These are phyloP conservation scores for Polyporus arcularius DNA, from an alignment of 768 basidiomycete species.

Conservation along the genomic window DNA sequence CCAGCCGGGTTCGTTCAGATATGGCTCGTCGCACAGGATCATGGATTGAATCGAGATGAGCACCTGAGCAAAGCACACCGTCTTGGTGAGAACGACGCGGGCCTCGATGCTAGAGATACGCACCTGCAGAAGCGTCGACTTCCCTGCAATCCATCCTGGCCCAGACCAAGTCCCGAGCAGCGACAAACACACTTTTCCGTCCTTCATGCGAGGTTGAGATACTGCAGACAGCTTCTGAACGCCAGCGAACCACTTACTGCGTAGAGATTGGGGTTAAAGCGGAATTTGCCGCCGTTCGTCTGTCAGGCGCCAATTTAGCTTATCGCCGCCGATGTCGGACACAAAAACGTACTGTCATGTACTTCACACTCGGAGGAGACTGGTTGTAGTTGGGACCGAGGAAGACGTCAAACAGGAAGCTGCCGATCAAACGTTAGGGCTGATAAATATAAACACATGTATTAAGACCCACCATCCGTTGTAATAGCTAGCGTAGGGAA, in stretches of 20 bases:
- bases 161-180: conserved; percentile 91
- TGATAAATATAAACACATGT: background rate
- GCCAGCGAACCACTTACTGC: conserved; percentile 51
- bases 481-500: conserved; percentile 57
- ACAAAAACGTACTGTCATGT: conserved; percentile 56
- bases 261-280: conserved; percentile 95
- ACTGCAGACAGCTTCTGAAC: background rate
- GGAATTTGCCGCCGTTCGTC: conserved; percentile 86
- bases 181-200: conserved; percentile 93
- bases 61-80: conserved; percentile 41
- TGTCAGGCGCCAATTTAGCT: conserved; percentile 27
- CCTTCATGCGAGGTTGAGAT: conserved; percentile 41
- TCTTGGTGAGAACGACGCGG: background rate
- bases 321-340: background rate
- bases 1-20: conserved; percentile 92
- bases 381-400: conserved; percentile 88
- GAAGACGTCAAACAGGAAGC: conserved; percentile 90
- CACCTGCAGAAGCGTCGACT: conserved; percentile 86
- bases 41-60: conserved; percentile 95
- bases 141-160: conserved; percentile 91
- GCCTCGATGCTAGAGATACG: conserved; percentile 13
- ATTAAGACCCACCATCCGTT: conserved; percentile 76
- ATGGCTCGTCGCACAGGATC: conserved; percentile 94
- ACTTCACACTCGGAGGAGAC: conserved; percentile 75
- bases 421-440: conserved; percentile 18